These are phyloP conservation scores for Leishmania aethiopica DNA, from an alignment of 208 protist species.

Conservation along the genomic window DNA sequence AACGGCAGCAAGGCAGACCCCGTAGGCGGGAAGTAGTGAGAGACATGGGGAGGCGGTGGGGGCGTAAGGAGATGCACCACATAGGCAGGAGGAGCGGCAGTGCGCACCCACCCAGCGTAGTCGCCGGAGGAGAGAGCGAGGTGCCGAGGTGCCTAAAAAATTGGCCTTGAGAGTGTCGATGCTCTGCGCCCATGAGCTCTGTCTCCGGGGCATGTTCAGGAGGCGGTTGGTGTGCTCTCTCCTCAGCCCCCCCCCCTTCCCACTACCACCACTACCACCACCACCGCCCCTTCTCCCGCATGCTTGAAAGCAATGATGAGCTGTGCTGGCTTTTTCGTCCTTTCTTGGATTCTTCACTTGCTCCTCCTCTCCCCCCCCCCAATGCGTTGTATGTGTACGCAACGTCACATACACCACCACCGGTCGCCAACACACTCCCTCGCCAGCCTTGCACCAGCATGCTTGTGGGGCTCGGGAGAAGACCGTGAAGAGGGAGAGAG, in stretches of 20 bases:
- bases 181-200: neutral
- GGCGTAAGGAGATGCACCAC: neutral
- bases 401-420: neutral
- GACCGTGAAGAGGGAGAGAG: neutral
- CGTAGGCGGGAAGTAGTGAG: slow-evolving; percentile 26
- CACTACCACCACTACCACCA: neutral
- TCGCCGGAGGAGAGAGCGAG: neutral
- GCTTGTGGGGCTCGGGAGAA: neutral
- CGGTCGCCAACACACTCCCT: neutral
- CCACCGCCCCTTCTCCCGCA: neutral
- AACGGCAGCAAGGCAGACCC: slow-evolving; percentile 3
- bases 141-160: neutral
- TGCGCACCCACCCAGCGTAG: neutral
- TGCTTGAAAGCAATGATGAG: neutral
- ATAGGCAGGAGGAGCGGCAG: neutral
- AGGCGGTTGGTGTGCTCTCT: neutral
- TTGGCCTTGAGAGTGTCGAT: neutral
- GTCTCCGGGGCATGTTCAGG: neutral
- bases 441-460: neutral
- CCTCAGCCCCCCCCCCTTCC: neutral
- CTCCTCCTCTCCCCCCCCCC: neutral
- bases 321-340: neutral
- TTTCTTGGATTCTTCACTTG: neutral
- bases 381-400: neutral
- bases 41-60: neutral